Percentiles rank a stretch among this genome's conserved stretches.
Evolutionary conservation across 1,139 yeast species (phyloP).

Genomic region (Yamadazyma friedrichii): DNA sequence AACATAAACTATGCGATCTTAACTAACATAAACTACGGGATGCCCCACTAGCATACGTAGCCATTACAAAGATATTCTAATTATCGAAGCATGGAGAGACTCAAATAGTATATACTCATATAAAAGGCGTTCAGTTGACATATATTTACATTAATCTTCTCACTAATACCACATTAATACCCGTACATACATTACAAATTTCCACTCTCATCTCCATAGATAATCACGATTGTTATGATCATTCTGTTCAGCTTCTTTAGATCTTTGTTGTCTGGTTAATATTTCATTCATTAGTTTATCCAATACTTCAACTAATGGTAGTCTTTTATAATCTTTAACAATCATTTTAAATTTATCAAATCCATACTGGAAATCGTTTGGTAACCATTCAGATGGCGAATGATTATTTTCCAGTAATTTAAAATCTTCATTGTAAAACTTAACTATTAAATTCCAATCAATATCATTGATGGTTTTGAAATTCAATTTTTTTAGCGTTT

Average conservation of each 20-base stretch:
- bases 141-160: too few relatives aligned
- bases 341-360: slow-evolving; percentile 35
- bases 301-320: slow-evolving; percentile 23
- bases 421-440: slow-evolving; percentile 12
- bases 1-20: too few relatives aligned
- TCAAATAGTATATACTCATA: too few relatives aligned
- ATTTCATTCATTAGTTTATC: slow-evolving; percentile 21
- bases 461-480: slow-evolving; percentile 48
- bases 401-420: slow-evolving; percentile 9
- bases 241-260: background rate
- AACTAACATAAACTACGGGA: too few relatives aligned
- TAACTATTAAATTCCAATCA: slow-evolving; percentile 49
- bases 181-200: too few relatives aligned
- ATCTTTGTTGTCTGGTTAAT: slow-evolving; percentile 1
- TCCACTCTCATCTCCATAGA: slow-evolving; percentile 8
- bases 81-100: too few relatives aligned
- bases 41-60: too few relatives aligned
- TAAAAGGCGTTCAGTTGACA: too few relatives aligned
- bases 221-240: slow-evolving; percentile 7
- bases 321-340: slow-evolving; percentile 28
- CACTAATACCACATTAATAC: too few relatives aligned
- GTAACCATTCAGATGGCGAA: slow-evolving; percentile 20
- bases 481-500: slow-evolving; percentile 48
- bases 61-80: too few relatives aligned
- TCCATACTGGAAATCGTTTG: slow-evolving; percentile 34